Conservation (phyloP, 768 basidiomycete genomes). For the Panellus pusillus region DNA sequence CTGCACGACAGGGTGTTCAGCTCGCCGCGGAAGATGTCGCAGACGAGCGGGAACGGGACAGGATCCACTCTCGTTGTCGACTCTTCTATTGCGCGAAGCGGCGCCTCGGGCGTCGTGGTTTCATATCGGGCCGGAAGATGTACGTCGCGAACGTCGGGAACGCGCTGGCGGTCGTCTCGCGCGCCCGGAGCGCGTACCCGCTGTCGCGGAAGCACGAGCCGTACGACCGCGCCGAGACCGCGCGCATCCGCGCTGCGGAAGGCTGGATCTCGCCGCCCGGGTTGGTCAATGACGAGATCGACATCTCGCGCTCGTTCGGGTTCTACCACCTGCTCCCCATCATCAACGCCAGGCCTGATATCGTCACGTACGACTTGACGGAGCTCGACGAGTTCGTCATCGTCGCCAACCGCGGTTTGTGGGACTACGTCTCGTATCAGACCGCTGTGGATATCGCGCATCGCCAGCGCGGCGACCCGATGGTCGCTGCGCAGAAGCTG, state of each 20-base stretch:
- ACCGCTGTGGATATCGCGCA: slow-evolving; percentile 92
- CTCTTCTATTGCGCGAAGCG: slow-evolving; percentile 57
- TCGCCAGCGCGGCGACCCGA: slow-evolving; percentile 49
- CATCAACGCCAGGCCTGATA: slow-evolving; percentile 85
- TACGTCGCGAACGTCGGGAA: slow-evolving; percentile 91
- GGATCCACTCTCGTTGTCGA: slow-evolving; percentile 36
- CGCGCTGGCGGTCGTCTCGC: slow-evolving; percentile 82
- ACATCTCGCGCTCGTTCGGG: slow-evolving; percentile 92
- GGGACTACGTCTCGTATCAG: slow-evolving; percentile 93
- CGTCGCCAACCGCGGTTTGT: slow-evolving; percentile 88
- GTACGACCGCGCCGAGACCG: slow-evolving; percentile 80
- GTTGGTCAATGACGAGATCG: slow-evolving; percentile 87
- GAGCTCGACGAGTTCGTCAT: slow-evolving; percentile 95
- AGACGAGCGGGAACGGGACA: slow-evolving; percentile 48
- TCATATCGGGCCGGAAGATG: slow-evolving; percentile 75
- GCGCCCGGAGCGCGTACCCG: slow-evolving; percentile 68
- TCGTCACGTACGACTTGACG: slow-evolving; percentile 65
- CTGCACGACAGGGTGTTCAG: slow-evolving; percentile 68
- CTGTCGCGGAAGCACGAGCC: slow-evolving; percentile 87
- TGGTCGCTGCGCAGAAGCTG: slow-evolving; percentile 93
- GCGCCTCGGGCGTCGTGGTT: slow-evolving; percentile 83
- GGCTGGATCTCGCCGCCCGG: slow-evolving; percentile 94
- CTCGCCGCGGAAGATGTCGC: slow-evolving; percentile 69
- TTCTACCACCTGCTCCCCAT: slow-evolving; percentile 88
- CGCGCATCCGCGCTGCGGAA: slow-evolving; percentile 86